Evolutionary conservation across 2,329 filamentous ascomycete genomes (phyloP).

Genomic region (Botryosphaeria dothidea): DNA sequence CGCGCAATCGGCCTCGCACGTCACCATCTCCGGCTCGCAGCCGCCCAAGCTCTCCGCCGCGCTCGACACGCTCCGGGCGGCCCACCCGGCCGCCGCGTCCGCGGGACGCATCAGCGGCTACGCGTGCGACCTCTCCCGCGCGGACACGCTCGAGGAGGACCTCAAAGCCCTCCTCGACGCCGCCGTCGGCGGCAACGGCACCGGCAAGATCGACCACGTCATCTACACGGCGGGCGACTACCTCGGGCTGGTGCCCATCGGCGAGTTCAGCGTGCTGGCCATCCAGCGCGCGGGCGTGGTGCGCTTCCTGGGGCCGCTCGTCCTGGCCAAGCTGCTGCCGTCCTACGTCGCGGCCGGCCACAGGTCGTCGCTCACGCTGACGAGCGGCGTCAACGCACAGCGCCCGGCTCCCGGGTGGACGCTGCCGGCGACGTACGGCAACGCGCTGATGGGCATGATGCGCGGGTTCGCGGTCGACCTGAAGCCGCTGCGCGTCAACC

Average conservation of each 20-base stretch:
- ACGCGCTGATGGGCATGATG: slow-evolving; percentile 44
- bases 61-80: slow-evolving; percentile 44
- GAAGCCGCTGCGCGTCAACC: slow-evolving; percentile 64
- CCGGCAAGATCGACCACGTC: slow-evolving; percentile 35
- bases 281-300: slow-evolving; percentile 31
- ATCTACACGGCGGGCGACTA: slow-evolving; percentile 33
- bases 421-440: slow-evolving; percentile 28
- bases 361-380: slow-evolving; percentile 42
- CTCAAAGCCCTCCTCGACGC: slow-evolving; percentile 31
- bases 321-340: slow-evolving; percentile 44
- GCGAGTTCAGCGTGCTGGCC: slow-evolving; percentile 27
- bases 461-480: slow-evolving; percentile 63
- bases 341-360: slow-evolving; percentile 34
- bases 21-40: slow-evolving; percentile 63
- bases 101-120: slow-evolving; percentile 27
- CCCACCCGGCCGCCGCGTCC: slow-evolving; percentile 40
- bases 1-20: slow-evolving; percentile 51
- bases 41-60: slow-evolving; percentile 50
- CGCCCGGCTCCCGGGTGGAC: slow-evolving; percentile 39
- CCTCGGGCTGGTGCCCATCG: slow-evolving; percentile 25
- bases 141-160: slow-evolving; percentile 30
- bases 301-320: slow-evolving; percentile 35
- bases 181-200: slow-evolving; percentile 26
- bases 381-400: slow-evolving; percentile 37
- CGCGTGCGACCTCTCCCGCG: slow-evolving; percentile 31